Evolutionary conservation across 805 yeast species (phyloP), one percentile per base, ranked within the genome.

Genomic region (Starmera quercuum): DNA sequence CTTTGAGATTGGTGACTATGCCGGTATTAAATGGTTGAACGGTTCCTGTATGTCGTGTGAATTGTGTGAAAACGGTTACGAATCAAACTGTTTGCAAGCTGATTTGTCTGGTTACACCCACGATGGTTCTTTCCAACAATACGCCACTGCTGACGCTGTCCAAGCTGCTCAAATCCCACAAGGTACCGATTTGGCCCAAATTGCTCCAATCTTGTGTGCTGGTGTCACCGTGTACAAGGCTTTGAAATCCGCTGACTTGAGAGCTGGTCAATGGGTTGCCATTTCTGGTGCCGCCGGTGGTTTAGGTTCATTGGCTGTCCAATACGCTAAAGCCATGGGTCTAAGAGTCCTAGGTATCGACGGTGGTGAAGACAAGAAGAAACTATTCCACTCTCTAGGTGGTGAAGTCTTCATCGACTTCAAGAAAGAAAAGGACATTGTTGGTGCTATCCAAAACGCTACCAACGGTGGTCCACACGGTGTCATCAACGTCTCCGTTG

Each of bases 101-200:
- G 75, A 66, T 38, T 58, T 71, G 38, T 70, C 74, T 10, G 78
- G 78, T 42, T 71, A 70, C 56, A 68, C 75, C 11, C 75, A 68
- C 41, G 75, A 71, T 44, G 78, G 95, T 41, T 75, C 92, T 14
- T 83, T 85, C 76, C 94, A 85, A 61, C 84, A 84, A 62, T 84
- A 82, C 55, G 90, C 88, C 24, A 77, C 88, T 28, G 94, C 88
- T 23, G 87, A 83, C 58, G 87, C 90, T 18, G 68, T 80, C 32
- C 92, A 83, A 54, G 94, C 92, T 21, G 92, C 94, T n/a, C 64
- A 68, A 41, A 73, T 84, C 45, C 86, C 92, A 31, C 53, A 70
- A 49, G 81, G 77, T 32, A 64, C 82, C 20, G 86, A 85, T 53
- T 69, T 83, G 48, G 87, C 88, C 24, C 66, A 64, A 39, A 73